A percentile compares a stretch with the other conserved stretches of the same genome.
These are phyloP conservation scores for Boletus bicolor DNA, from an alignment of 768 basidiomycete genomes.

Conservation along the genomic window DNA sequence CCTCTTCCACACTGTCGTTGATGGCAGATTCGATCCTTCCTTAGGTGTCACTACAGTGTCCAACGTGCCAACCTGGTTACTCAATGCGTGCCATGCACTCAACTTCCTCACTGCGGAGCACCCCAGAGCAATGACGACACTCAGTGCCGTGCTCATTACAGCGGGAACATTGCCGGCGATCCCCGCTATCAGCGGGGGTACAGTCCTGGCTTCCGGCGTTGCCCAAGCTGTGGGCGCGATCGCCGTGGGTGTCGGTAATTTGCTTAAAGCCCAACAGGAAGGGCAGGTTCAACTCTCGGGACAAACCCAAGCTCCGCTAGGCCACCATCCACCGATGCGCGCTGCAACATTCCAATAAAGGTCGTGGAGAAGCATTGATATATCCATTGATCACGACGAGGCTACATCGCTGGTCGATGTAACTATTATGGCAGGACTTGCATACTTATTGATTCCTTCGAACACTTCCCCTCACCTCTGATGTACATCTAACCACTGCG, in stretches of 20 bases:
- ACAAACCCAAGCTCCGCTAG: constrained; percentile 13
- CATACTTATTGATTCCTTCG: constrained; percentile 22
- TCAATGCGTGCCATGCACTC: constrained; percentile 74
- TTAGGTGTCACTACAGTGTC: constrained; percentile 43
- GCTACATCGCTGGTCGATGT: constrained; percentile 24
- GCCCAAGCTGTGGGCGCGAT: constrained; percentile 79
- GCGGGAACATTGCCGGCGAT: constrained; percentile 72
- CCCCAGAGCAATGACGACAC: constrained; percentile 68
- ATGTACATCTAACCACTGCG: constrained; percentile 10
- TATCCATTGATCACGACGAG: constrained; percentile 7
- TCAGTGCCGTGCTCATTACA: constrained; percentile 77
- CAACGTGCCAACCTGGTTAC: constrained; percentile 70
- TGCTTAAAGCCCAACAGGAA: constrained; percentile 49
- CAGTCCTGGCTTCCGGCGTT: constrained; percentile 66
- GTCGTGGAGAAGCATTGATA: background rate
- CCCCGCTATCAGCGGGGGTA: constrained; percentile 69
- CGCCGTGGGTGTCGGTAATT: constrained; percentile 67
- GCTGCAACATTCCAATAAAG: constrained; percentile 31
- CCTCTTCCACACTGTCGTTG: background rate
- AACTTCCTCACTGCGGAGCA: constrained; percentile 74
- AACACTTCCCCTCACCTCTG: constrained; percentile 2
- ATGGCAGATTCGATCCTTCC: background rate
- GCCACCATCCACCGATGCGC: constrained; percentile 27
- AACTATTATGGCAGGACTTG: constrained; percentile 8
- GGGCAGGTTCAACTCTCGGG: constrained; percentile 31